Evolutionary conservation across 371 early-diverging fungal genomes (phyloP), one percentile per base, ranked within the genome.

Genomic region (Mucor circinelloides): DNA sequence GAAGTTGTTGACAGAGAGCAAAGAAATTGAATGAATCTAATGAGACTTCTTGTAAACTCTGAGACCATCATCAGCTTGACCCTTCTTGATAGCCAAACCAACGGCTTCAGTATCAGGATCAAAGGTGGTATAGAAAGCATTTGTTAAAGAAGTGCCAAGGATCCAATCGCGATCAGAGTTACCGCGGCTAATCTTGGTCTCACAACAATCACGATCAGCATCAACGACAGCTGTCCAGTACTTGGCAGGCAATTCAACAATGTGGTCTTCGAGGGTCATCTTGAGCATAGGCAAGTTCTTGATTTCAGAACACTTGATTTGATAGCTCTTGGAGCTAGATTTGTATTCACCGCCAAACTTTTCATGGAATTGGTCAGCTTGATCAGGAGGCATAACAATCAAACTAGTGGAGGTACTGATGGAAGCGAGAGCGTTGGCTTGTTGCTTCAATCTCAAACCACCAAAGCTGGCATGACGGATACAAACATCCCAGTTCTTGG

Each of bases 51-150:
- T 75, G 67, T 75, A 73, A 31, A 80, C 68, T 63, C 69, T 70
- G 40, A 80, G 70, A 25, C 76, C 80, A 72, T 75, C 73, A 4
- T 73, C 48, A 21, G 60, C 60, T 17, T 73, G 72, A 30, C 71
- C 77, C 67, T 81, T 81, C 71, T 73, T 71, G 55, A 81, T 67
- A 27, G 74, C 82, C 36, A 81, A 69, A 59, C 82, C 82, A 36
- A 81, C 44, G 7, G 71, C 64, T 17, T 81, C 75, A 27, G 67
- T 67, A 7, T 77, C 77, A 71, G 82, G 70, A 60, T 81, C 77
- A 67, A 79, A 81, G 21, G 74, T 69, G 23, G 70, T 77, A 60
- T 81, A 81, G 67, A 81, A 81, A 36, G 75, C 75, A 57, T 81
- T 79, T 9, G 77, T 81, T 23, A 81, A 69, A 36, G 68, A 56